Evolutionary conservation across 352 stramenopile species (phyloP).

Genomic region (Thalassiosira hispida): DNA sequence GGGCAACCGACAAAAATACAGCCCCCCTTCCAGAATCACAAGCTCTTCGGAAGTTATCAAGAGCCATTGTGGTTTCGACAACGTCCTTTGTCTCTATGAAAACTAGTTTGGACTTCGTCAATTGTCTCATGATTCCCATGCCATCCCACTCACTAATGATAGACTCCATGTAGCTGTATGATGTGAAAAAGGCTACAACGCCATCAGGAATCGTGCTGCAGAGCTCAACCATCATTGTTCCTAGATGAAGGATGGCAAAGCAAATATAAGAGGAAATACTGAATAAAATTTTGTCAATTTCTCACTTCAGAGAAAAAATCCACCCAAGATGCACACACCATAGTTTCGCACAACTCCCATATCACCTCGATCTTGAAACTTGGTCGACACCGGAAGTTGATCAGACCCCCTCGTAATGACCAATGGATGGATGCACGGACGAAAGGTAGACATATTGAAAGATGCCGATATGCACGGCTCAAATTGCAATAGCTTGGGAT

Average conservation of each 20-base stretch:
- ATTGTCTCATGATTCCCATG: constrained; percentile 90
- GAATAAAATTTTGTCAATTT: no score
- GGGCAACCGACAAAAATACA: constrained; percentile 98
- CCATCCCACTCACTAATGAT: constrained; percentile 97
- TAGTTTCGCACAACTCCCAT: constrained; percentile 95
- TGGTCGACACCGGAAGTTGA: constrained; percentile 94
- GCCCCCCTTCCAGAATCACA: constrained; percentile 95
- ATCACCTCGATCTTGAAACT: constrained; percentile 84
- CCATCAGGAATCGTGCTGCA: constrained; percentile 94
- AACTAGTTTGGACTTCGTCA: constrained; percentile 96
- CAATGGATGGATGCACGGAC: constrained; percentile 96
- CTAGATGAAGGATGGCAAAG: constrained; percentile 4
- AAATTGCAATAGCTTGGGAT: constrained; percentile 98
- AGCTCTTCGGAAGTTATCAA: constrained; percentile 98
- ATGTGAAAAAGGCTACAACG: constrained; percentile 99
- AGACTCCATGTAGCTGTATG: constrained; percentile 99
- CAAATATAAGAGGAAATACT: not conserved
- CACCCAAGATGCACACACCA: constrained; percentile 67
- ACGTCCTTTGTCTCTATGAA: constrained; percentile 99
- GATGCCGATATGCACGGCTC: constrained; percentile 94
- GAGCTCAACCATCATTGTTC: constrained; percentile 92
- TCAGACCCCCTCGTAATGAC: constrained; percentile 96
- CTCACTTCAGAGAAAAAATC: not conserved
- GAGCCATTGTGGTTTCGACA: constrained; percentile 97
- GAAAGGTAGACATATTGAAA: constrained; percentile 98